Base-by-base conservation (phyloP, 2,329 filamentous ascomycete genomes). In the Cladosporium colombiae region DNA sequence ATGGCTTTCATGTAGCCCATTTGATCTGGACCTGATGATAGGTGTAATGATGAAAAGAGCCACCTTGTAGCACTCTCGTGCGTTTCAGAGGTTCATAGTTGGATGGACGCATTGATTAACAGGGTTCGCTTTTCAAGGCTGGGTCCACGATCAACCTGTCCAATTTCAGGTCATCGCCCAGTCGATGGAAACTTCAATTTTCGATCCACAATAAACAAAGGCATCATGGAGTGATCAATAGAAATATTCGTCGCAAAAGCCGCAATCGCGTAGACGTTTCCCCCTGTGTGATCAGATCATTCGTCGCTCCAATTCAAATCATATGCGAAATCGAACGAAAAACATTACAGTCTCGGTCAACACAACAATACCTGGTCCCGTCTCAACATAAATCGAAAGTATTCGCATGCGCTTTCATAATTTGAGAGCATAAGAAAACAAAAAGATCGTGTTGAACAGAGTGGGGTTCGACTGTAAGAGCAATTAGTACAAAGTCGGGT, bases 1-100 rank as follows among this genome's bases (percentile, higher is more conserved):
- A 63, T 63, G 61, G 61, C 61, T 16, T 63, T 59, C 23, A 65
- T 60, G 63, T 59, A 63, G 23, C 6, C 13, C 3, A 31, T 3
- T 33, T 3, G n/a, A 25, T 56, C 23, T 3, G 18, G 37, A 10
- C 7, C 8, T 2, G 40, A 23, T 23, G 10, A 46, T 46, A 21
- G n/a, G 23, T 3, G 21, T 7, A 44, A 10, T 21, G 18, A n/a
- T n/a, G 6, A 46, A 7, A 46, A 46, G n/a, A 46, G n/a, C 5
- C n/a, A 8, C 10, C 13, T 4, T 46, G 40, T 46, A 21, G 8
- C n/a, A 13, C 10, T 46, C 10, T 7, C n/a, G 23, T 11, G 8
- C 4, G n/a, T 21, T 13, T 3, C 10, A 13, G n/a, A n/a, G n/a
- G 40, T 5, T 8, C 40, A 21, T 21, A 5, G n/a, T 21, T 11